Evolutionary conservation across 179 eudicot species (phyloP).

Genomic region (Vitellaria paradoxa): DNA sequence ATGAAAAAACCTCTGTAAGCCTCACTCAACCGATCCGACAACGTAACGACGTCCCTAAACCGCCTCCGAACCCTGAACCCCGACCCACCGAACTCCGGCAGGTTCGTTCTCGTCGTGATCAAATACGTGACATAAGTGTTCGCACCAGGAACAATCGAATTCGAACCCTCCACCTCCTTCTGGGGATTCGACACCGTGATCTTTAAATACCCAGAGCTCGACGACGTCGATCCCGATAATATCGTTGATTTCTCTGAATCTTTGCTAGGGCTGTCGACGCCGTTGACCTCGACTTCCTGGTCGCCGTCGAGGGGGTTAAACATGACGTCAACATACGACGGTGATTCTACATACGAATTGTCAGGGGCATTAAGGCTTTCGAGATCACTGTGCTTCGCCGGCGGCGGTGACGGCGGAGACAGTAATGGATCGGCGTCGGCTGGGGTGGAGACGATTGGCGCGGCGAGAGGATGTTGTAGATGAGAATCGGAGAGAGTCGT

Average conservation of each 20-base stretch:
- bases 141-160: slow-evolving; percentile 76
- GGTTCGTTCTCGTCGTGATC: slow-evolving; percentile 62
- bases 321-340: slow-evolving; percentile 41
- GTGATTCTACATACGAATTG: slow-evolving; percentile 16
- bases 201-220: slow-evolving; percentile 46
- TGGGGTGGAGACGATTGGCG: slow-evolving; percentile 31
- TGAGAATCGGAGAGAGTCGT: slow-evolving; percentile 45
- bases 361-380: slow-evolving; percentile 17
- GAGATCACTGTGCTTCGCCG: not conserved
- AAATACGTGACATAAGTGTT: slow-evolving; percentile 67
- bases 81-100: slow-evolving; percentile 55
- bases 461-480: slow-evolving; percentile 46
- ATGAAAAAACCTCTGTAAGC: slow-evolving; percentile 77
- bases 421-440: slow-evolving; percentile 63
- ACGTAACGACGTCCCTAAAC: slow-evolving; percentile 77
- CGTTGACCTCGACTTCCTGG: slow-evolving; percentile 32
- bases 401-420: slow-evolving; percentile 29
- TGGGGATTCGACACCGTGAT: slow-evolving; percentile 70
- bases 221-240: slow-evolving; percentile 23
- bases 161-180: slow-evolving; percentile 65
- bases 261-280: slow-evolving; percentile 19
- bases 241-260: slow-evolving; percentile 11
- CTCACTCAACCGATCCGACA: slow-evolving; percentile 78
- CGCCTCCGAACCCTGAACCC: slow-evolving; percentile 72
- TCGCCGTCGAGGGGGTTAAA: slow-evolving; percentile 26